Evolutionary conservation across 2,329 filamentous ascomycete species (phyloP), one percentile per base, ranked within the genome.

Genomic region (Fusarium sp.): DNA sequence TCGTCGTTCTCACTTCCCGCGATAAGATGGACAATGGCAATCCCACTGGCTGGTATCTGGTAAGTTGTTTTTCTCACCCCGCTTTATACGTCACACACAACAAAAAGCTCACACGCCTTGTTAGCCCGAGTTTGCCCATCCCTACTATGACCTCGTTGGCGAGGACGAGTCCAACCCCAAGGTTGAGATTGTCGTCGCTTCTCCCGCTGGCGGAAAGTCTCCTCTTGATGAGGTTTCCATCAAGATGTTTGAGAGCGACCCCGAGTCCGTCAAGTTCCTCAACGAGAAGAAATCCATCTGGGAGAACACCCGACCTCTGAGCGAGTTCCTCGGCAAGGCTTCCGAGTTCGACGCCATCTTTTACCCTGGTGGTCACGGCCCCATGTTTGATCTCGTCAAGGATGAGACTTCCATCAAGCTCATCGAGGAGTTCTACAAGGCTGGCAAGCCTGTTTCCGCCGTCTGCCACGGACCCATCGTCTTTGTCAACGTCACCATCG

Each of bases 21-120:
- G 82, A 81, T 79, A 82, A 84, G 81, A 86, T 90, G 76, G 72
- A 84, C 76, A 85, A 86, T 52, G 85, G 85, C 78, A 84, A 85
- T 77, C 87, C 88, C 11, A 94, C 92, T 0, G 93, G 93, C 73
- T 94, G 92, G 92, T 94, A 90, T 80, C 84, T 94, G 77, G 90
- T 92, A 84, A 58, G 84, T 71, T 48, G 37, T 41, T 20, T n/a
- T 41, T n/a, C 4, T 6, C 16, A 10, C 27, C n/a, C 39, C 37
- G 9, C 41, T 31, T 20, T 24, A 45, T 35, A 39, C 56, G 5
- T 33, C n/a, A 24, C n/a, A 24, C n/a, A 27, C 27, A 9, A 9
- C 45, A 52, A 14, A 27, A 29, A 27, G 16, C 18, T 22, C 20
- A 33, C 16, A 24, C n/a, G n/a, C 24, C 24, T 27, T 27, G 24